Evolutionary conservation across 352 stramenopile species (phyloP).

Genomic region (Phytopythium helicoides): DNA sequence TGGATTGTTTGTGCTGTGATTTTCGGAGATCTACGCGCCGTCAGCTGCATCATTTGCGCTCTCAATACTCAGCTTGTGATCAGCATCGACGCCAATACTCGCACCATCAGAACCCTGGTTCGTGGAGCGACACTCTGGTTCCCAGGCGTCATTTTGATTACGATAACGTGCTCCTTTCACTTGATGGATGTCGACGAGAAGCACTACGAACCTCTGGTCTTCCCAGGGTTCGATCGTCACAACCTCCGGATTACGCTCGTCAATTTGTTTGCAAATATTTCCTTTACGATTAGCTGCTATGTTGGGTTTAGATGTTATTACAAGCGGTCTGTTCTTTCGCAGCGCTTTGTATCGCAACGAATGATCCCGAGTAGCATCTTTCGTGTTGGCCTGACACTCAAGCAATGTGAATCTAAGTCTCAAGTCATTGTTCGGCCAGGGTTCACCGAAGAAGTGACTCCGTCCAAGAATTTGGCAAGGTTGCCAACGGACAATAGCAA

Average conservation of each 20-base stretch:
- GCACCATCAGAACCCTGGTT: constrained; percentile 8
- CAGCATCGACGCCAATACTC: constrained; percentile 21
- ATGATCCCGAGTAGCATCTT: constrained; percentile 7
- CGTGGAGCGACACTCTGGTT: constrained; percentile 11
- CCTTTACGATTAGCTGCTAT: constrained; percentile 19
- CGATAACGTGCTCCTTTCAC: constrained; percentile 5
- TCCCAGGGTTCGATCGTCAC: constrained; percentile 6
- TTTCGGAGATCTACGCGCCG: constrained; percentile 9
- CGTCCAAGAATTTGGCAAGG: neutral
- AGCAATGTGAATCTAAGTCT: neutral
- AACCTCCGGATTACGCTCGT: constrained; percentile 13
- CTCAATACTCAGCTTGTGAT: constrained; percentile 13
- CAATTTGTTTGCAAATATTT: constrained; percentile 24
- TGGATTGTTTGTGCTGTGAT: constrained; percentile 12
- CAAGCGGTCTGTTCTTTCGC: constrained; percentile 5
- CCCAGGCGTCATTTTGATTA: constrained; percentile 11
- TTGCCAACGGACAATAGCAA: too few relatives aligned
- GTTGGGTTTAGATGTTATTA: constrained; percentile 2
- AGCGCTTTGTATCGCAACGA: neutral
- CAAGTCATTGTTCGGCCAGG: neutral
- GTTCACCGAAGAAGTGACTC: neutral
- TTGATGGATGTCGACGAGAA: constrained; percentile 14
- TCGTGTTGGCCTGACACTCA: neutral
- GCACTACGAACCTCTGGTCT: constrained; percentile 7
- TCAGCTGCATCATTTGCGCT: constrained; percentile 14